Evolutionary conservation across 345 rosid genomes (phyloP).

Genomic region (Gossypium bickii): DNA sequence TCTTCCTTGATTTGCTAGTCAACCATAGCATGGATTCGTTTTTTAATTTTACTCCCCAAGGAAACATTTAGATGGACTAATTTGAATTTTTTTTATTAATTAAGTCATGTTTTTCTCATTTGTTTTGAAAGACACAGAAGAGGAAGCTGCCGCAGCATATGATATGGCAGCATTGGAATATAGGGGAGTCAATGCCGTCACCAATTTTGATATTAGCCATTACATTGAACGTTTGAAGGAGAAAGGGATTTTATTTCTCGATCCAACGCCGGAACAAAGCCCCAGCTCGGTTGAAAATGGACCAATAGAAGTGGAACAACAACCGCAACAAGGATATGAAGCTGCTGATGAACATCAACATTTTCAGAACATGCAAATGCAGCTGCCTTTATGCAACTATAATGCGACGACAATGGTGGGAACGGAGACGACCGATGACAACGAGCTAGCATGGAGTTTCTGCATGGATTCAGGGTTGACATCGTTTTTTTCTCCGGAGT

Average conservation of each 20-base stretch:
- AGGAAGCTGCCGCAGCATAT: slow-evolving; percentile 96
- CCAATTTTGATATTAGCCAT: slow-evolving; percentile 72
- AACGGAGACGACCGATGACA: slow-evolving; percentile 23
- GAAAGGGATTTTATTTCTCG: slow-evolving; percentile 44
- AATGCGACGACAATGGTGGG: slow-evolving; percentile 26
- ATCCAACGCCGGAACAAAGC: slow-evolving; percentile 23
- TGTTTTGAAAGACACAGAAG: slow-evolving; percentile 63
- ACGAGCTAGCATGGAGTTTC: slow-evolving; percentile 57
- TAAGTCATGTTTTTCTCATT: slow-evolving; percentile 1
- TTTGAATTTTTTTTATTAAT: not conserved
- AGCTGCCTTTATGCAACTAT: slow-evolving; percentile 33
- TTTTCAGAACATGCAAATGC: slow-evolving; percentile 13
- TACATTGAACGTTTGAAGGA: slow-evolving; percentile 59
- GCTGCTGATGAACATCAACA: slow-evolving; percentile 17
- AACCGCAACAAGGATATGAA: slow-evolving; percentile 17
- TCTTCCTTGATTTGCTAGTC: not conserved
- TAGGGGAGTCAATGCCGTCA: slow-evolving; percentile 85
- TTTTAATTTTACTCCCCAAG: too few relatives aligned
- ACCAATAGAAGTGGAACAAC: slow-evolving; percentile 10
- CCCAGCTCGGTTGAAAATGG: not conserved
- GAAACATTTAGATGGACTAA: too few relatives aligned
- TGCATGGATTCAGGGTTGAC: slow-evolving; percentile 50
- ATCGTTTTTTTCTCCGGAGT: slow-evolving; percentile 34
- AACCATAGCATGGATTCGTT: not conserved
- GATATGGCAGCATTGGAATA: slow-evolving; percentile 97